Conservation (phyloP, 768 basidiomycete species). For the Trametes coccinea region DNA sequence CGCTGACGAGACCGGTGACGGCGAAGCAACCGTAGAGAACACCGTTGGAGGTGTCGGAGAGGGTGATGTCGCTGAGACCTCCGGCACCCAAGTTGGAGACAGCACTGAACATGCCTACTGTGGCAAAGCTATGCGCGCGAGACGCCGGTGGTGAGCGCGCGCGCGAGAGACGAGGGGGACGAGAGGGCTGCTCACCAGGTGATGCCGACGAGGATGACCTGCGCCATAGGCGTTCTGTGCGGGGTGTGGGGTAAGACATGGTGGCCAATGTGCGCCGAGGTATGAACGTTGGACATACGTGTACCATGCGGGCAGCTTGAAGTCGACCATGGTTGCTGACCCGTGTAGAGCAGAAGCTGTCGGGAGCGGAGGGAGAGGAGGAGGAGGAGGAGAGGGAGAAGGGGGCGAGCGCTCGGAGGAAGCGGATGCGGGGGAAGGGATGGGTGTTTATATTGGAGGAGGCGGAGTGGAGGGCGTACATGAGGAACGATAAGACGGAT, state of each 20-base stretch:
- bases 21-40: constrained; percentile 47
- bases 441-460: background rate
- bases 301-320: constrained; percentile 30
- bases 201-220: constrained; percentile 39
- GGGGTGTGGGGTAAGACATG: background rate
- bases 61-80: constrained; percentile 40
- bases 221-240: constrained; percentile 33
- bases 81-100: constrained; percentile 41
- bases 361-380: background rate
- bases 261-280: background rate
- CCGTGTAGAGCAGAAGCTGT: background rate
- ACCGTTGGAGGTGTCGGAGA: constrained; percentile 42
- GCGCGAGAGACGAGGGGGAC: background rate
- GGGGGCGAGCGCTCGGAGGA: constrained; percentile 5
- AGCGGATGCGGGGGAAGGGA: background rate
- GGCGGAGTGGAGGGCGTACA: background rate
- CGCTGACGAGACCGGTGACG: constrained; percentile 42
- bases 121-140: constrained; percentile 32
- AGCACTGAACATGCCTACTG: constrained; percentile 42
- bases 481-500: constrained; percentile 14
- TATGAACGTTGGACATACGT: constrained; percentile 22
- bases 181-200: constrained; percentile 27
- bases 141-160: background rate
- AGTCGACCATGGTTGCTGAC: constrained; percentile 21
- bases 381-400: background rate